phyloP scores from a whole-genome alignment of 2,329 filamentous ascomycete species.

The Colletotrichum paranaense region DNA sequence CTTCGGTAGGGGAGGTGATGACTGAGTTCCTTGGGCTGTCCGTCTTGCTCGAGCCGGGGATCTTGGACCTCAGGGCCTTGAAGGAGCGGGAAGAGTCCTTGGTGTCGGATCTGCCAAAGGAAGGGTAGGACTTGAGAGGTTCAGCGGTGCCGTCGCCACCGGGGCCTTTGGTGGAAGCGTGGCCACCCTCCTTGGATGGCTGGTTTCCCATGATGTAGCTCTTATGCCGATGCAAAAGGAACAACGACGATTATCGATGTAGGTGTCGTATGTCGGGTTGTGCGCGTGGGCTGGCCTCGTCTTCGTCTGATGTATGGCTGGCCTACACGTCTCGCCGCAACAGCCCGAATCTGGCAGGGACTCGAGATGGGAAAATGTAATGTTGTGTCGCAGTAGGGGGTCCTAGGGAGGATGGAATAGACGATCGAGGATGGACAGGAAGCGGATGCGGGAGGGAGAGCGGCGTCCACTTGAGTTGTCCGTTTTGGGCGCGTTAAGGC shows the following conservation, averaged over 20 bases:
- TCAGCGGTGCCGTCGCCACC: slow-evolving; percentile 57
- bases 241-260: background rate
- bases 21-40: slow-evolving; percentile 87
- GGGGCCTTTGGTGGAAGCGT: slow-evolving; percentile 60
- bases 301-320: slow-evolving; percentile 40
- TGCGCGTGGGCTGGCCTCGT: slow-evolving; percentile 30
- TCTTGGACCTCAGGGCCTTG: slow-evolving; percentile 88
- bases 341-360: slow-evolving; percentile 27
- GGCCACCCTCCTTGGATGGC: slow-evolving; percentile 70
- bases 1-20: slow-evolving; percentile 74
- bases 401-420: slow-evolving; percentile 65
- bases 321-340: slow-evolving; percentile 38
- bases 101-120: slow-evolving; percentile 91
- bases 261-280: slow-evolving; percentile 23
- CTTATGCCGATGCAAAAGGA: slow-evolving; percentile 4
- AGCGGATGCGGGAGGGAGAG: slow-evolving; percentile 55
- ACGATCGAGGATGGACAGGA: slow-evolving; percentile 62
- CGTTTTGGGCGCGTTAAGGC: slow-evolving; percentile 57
- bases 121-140: slow-evolving; percentile 85
- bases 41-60: slow-evolving; percentile 76
- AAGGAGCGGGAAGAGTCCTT: slow-evolving; percentile 92
- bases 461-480: slow-evolving; percentile 59
- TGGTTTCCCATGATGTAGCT: slow-evolving; percentile 77
- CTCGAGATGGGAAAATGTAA: slow-evolving; percentile 7
- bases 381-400: slow-evolving; percentile 17